Percentiles rank a stretch among this genome's conserved stretches.
Evolutionary conservation across 202 grass and related monocot genomes (phyloP).

Genomic region (Panicum virgatum): DNA sequence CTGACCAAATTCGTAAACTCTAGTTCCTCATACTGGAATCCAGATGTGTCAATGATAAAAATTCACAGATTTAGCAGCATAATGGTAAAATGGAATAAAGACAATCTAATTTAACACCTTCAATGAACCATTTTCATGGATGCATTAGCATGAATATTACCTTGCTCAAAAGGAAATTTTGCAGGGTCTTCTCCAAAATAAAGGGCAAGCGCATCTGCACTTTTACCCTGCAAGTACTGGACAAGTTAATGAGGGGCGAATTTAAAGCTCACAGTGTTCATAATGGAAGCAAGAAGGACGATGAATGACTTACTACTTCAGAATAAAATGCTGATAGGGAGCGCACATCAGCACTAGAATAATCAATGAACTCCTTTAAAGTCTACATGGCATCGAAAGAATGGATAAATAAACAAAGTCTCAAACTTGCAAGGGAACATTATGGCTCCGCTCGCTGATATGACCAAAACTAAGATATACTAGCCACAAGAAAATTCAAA

Average conservation of each 20-base stretch:
- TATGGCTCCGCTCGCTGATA: neutral
- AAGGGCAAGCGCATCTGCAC: conserved; percentile 71
- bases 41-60: neutral
- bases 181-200: conserved; percentile 98
- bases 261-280: conserved; percentile 34
- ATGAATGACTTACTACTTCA: conserved; percentile 75
- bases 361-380: conserved; percentile 80
- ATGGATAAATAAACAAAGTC: conserved; percentile 3
- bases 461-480: conserved; percentile 4
- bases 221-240: conserved; percentile 69
- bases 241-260: conserved; percentile 29
- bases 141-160: conserved; percentile 49
- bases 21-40: conserved; percentile 8
- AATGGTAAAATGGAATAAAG: neutral
- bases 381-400: conserved; percentile 62
- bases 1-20: conserved; percentile 1
- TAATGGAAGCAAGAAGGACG: conserved; percentile 36
- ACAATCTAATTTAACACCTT: neutral
- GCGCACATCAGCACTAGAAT: conserved; percentile 72
- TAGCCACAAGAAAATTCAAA: conserved; percentile 13
- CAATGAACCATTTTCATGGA: conserved; percentile 15
- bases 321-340: conserved; percentile 68
- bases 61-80: conserved; percentile 21
- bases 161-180: conserved; percentile 92
- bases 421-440: neutral